These are phyloP conservation scores for Bipolaris oryzae DNA, from an alignment of 2,329 filamentous ascomycete species.

Conservation along the genomic window DNA sequence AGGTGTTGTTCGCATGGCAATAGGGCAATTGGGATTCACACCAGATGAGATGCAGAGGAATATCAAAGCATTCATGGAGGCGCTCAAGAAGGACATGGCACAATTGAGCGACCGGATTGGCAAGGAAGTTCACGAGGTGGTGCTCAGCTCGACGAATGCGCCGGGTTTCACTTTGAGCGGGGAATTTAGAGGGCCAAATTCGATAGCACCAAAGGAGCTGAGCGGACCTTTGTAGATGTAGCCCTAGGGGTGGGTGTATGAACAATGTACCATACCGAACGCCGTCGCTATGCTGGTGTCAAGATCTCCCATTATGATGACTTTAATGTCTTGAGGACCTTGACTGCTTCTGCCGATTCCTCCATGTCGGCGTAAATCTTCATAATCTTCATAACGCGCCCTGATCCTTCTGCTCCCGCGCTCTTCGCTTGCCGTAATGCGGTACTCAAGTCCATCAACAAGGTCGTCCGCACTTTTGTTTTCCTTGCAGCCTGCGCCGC, in stretches of 20 bases:
- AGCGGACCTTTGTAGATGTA: slow-evolving; percentile 40
- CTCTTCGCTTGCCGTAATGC: slow-evolving; percentile 64
- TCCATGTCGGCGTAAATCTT: slow-evolving; percentile 67
- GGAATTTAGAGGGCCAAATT: slow-evolving; percentile 65
- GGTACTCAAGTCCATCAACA: slow-evolving; percentile 68
- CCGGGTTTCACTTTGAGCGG: slow-evolving; percentile 89
- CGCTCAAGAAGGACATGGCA: slow-evolving; percentile 78
- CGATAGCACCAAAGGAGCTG: slow-evolving; percentile 49
- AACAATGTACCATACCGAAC: slow-evolving; percentile 50
- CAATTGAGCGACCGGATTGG: slow-evolving; percentile 66
- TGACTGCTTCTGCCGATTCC: slow-evolving; percentile 64
- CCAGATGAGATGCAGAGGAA: slow-evolving; percentile 86
- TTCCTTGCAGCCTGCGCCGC: slow-evolving; percentile 62
- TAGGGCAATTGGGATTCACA: slow-evolving; percentile 88
- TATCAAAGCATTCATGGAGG: slow-evolving; percentile 75
- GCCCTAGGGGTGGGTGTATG: slow-evolving; percentile 37
- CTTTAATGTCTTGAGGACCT: slow-evolving; percentile 56
- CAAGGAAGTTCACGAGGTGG: slow-evolving; percentile 77
- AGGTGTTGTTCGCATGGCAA: slow-evolving; percentile 85
- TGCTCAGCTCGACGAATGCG: slow-evolving; percentile 84
- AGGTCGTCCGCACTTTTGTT: slow-evolving; percentile 63
- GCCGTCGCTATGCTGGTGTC: slow-evolving; percentile 54
- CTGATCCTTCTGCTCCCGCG: slow-evolving; percentile 47
- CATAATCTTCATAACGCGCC: slow-evolving; percentile 61
- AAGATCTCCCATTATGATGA: slow-evolving; percentile 18